These are phyloP conservation scores for Claviceps sp. DNA, from an alignment of 2,329 filamentous ascomycete genomes.

Conservation along the genomic window DNA sequence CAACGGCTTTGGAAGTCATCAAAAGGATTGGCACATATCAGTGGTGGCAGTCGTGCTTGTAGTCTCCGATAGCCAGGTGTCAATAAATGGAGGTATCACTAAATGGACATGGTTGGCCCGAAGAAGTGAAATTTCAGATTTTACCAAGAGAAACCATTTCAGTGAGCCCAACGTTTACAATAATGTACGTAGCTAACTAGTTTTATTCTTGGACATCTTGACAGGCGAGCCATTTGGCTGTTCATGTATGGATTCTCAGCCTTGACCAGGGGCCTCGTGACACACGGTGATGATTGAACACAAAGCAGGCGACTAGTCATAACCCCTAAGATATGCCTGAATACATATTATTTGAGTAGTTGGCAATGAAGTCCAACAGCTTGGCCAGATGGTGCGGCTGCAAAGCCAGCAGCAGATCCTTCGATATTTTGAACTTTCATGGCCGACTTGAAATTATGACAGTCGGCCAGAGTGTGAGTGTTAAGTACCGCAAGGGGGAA, in stretches of 20 bases:
- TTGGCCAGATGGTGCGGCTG: neutral
- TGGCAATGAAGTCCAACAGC: neutral
- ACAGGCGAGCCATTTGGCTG: neutral
- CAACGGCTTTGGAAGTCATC: neutral
- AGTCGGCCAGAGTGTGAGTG: neutral
- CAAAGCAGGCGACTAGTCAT: neutral
- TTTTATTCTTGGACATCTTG: neutral
- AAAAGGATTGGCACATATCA: neutral
- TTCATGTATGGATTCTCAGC: neutral
- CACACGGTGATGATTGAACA: no score
- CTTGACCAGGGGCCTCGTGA: neutral
- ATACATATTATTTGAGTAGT: neutral
- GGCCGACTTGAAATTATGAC: neutral
- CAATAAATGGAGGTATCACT: neutral
- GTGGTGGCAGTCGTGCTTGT: neutral
- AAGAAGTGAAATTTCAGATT: neutral
- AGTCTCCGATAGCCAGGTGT: neutral
- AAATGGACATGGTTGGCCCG: neutral
- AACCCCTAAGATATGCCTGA: neutral
- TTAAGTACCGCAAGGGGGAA: neutral
- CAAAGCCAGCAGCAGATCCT: neutral
- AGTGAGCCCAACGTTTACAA: neutral
- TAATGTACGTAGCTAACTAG: neutral
- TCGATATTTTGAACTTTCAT: neutral
- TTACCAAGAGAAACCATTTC: neutral